Evolutionary conservation across 2,329 filamentous ascomycete genomes (phyloP).

Genomic region (Parafenestella ontariensis): DNA sequence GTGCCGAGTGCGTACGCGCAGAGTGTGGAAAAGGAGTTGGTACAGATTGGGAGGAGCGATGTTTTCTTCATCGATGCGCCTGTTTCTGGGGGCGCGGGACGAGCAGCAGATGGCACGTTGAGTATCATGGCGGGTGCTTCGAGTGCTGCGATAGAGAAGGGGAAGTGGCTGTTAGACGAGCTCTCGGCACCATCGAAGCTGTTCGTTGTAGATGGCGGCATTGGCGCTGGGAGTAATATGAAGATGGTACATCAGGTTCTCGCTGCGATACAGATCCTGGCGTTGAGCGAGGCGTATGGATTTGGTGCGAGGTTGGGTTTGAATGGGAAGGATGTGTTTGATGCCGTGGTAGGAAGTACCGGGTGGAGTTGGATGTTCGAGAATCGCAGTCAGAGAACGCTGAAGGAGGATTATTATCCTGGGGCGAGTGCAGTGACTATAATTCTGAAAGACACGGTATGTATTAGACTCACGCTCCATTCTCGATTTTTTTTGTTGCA

Average conservation of each 20-base stretch:
- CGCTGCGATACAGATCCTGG: constrained; percentile 64
- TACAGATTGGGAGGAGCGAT: constrained; percentile 64
- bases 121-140: constrained; percentile 76
- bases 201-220: constrained; percentile 59
- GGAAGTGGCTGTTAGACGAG: constrained; percentile 65
- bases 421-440: constrained; percentile 54
- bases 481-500: background rate
- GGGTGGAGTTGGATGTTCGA: constrained; percentile 64
- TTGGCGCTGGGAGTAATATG: constrained; percentile 63
- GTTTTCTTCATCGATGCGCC: constrained; percentile 74
- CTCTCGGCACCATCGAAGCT: constrained; percentile 69
- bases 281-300: constrained; percentile 64
- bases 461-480: background rate
- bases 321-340: constrained; percentile 58
- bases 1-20: constrained; percentile 72
- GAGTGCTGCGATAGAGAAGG: constrained; percentile 63
- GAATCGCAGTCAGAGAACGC: constrained; percentile 61
- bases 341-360: constrained; percentile 57
- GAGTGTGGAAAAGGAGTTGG: constrained; percentile 65
- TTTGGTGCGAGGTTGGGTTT: constrained; percentile 62
- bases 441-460: constrained; percentile 56
- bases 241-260: constrained; percentile 67
- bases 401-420: constrained; percentile 59
- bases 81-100: constrained; percentile 73
- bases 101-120: constrained; percentile 74